These are phyloP conservation scores for Hyaloscypha bicolor DNA, from an alignment of 495 filamentous ascomycete genomes.

Conservation along the genomic window DNA sequence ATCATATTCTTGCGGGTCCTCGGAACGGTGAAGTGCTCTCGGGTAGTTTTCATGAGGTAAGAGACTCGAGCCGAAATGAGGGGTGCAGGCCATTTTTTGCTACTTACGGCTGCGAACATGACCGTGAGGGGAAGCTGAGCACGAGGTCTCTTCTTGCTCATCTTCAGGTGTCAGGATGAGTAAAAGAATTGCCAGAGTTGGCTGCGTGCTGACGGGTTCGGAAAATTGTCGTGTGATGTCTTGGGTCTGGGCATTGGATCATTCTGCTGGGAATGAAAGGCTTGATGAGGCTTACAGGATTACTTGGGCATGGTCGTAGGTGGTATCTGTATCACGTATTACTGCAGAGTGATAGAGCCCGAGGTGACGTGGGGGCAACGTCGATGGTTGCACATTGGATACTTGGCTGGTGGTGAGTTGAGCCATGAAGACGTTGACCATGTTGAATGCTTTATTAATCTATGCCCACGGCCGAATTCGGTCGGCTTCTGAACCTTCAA, in stretches of 20 bases:
- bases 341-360: background rate
- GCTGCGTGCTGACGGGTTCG: background rate
- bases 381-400: background rate
- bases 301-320: background rate
- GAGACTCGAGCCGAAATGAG: constrained; percentile 5
- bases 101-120: background rate
- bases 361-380: constrained; percentile 11
- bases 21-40: background rate
- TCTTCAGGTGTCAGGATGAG: background rate
- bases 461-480: background rate
- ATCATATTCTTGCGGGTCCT: background rate
- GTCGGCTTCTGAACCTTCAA: background rate
- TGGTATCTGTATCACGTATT: constrained; percentile 1
- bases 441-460: background rate
- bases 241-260: background rate
- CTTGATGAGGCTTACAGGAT: constrained; percentile 18
- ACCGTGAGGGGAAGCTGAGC: constrained; percentile 10
- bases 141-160: constrained; percentile 4
- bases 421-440: background rate
- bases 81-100: background rate
- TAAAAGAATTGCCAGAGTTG: constrained; percentile 4
- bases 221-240: background rate
- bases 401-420: constrained; percentile 5
- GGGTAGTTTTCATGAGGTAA: constrained; percentile 31
- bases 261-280: background rate